phyloP scores from a whole-genome alignment of 1,284 basidiomycete genomes.

The Pulveroboletus sp. region DNA sequence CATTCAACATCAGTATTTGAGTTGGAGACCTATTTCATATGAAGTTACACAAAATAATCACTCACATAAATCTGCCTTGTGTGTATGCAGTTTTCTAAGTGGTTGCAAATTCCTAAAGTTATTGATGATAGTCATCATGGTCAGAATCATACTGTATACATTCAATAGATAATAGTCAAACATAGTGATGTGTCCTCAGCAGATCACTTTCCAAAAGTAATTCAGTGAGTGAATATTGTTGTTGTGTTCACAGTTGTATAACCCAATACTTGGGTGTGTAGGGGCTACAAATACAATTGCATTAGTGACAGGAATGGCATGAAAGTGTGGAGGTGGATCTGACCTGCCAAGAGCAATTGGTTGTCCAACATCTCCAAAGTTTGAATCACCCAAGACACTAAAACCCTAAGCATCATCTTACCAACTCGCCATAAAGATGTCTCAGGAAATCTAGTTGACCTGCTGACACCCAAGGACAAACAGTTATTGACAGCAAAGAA shows the following conservation, averaged over 20 bases:
- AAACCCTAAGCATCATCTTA: neutral
- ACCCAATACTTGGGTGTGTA: no score
- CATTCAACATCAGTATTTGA: no score
- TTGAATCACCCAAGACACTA: neutral
- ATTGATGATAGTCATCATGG: no score
- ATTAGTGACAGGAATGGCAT: neutral
- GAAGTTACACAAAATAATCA: no score
- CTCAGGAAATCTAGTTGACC: neutral
- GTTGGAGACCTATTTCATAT: no score
- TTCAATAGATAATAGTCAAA: neutral
- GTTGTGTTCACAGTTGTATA: neutral
- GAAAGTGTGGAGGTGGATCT: neutral
- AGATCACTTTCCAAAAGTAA: neutral
- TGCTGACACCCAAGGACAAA: neutral
- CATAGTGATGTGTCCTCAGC: neutral
- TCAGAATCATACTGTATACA: no score
- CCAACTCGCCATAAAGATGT: neutral
- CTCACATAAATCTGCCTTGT: no score
- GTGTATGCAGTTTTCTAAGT: no score
- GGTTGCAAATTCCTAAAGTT: no score
- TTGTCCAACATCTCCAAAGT: no score
- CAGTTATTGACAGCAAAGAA: neutral
- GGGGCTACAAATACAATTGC: no score
- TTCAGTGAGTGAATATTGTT: neutral
- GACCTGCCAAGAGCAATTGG: neutral